phyloP scores from a whole-genome alignment of 768 basidiomycete species.

The Fomitopsis serialis region DNA sequence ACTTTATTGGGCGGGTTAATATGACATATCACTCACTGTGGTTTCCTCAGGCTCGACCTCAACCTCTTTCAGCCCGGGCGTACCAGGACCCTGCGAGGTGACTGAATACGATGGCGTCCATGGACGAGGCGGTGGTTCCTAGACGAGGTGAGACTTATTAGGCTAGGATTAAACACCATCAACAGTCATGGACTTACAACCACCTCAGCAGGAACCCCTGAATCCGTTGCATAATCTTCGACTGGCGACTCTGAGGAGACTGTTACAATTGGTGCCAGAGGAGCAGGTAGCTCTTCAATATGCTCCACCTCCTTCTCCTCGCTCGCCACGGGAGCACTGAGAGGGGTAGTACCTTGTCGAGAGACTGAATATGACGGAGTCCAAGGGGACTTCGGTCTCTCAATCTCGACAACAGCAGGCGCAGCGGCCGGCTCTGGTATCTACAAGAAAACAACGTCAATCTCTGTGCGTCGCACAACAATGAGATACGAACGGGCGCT shows the following conservation, averaged over 20 bases:
- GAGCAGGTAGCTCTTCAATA: slow-evolving; percentile 8
- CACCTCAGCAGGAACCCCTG: not conserved
- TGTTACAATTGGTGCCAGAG: not conserved
- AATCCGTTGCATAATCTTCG: not conserved
- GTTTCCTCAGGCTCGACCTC: slow-evolving; percentile 9
- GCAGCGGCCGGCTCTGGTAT: not conserved
- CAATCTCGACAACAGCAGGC: not conserved
- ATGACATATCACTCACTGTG: not conserved
- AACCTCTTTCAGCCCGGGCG: slow-evolving; percentile 3
- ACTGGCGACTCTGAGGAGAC: not conserved
- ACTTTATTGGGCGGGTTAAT: no score
- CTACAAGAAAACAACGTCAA: not conserved
- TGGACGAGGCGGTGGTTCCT: slow-evolving; percentile 20
- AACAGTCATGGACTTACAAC: not conserved
- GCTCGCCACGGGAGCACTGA: slow-evolving; percentile 8
- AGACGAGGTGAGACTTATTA: not conserved
- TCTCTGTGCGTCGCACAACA: not conserved
- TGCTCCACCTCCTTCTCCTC: slow-evolving; percentile 15
- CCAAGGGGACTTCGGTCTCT: slow-evolving; percentile 24
- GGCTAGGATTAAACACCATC: not conserved
- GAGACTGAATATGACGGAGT: slow-evolving; percentile 31
- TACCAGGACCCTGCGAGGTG: slow-evolving; percentile 26
- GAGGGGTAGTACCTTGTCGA: slow-evolving; percentile 18
- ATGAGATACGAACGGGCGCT: not conserved
- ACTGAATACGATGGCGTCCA: slow-evolving; percentile 37